Conservation (phyloP, 2,329 filamentous ascomycete genomes). For the Trichoderma simmonsii region DNA sequence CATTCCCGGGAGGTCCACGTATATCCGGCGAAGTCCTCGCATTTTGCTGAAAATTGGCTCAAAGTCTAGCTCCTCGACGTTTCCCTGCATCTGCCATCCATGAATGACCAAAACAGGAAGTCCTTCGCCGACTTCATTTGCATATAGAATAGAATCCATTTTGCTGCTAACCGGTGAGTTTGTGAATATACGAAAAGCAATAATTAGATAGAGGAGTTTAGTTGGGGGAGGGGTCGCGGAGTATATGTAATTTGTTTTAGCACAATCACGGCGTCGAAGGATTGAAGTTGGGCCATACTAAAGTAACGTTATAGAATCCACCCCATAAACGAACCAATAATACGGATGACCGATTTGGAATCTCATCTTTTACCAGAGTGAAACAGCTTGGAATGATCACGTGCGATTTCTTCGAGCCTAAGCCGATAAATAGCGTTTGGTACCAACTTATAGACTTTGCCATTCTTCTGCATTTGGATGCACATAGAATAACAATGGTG, state of each 20-base stretch:
- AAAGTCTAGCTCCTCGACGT: slow-evolving; percentile 17
- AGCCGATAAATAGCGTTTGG: too few species aligned
- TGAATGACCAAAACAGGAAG: slow-evolving; percentile 18
- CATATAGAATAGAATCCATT: slow-evolving; percentile 7
- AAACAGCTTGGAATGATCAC: too few species aligned
- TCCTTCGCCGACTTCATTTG: slow-evolving; percentile 17
- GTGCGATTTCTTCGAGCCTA: too few species aligned
- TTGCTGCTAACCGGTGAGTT: not conserved
- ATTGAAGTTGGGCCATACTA: not conserved
- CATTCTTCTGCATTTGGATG: too few species aligned
- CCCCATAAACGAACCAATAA: not conserved
- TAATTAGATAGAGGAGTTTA: not conserved
- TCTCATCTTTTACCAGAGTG: not conserved
- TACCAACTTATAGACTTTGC: too few species aligned
- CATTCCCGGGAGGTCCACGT: slow-evolving; percentile 20
- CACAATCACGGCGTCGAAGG: not conserved
- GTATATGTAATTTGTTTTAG: not conserved
- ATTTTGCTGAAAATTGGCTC: slow-evolving; percentile 19
- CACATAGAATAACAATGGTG: too few species aligned
- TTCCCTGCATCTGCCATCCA: slow-evolving; percentile 16
- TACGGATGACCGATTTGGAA: not conserved
- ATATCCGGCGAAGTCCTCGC: slow-evolving; percentile 17
- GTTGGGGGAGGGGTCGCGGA: not conserved
- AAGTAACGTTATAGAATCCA: not conserved
- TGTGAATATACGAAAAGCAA: not conserved